Percentiles rank a stretch among this genome's conserved stretches.
Evolutionary conservation across 2,329 filamentous ascomycete species (phyloP).

Genomic region (Sphaerostilbella broomeana): DNA sequence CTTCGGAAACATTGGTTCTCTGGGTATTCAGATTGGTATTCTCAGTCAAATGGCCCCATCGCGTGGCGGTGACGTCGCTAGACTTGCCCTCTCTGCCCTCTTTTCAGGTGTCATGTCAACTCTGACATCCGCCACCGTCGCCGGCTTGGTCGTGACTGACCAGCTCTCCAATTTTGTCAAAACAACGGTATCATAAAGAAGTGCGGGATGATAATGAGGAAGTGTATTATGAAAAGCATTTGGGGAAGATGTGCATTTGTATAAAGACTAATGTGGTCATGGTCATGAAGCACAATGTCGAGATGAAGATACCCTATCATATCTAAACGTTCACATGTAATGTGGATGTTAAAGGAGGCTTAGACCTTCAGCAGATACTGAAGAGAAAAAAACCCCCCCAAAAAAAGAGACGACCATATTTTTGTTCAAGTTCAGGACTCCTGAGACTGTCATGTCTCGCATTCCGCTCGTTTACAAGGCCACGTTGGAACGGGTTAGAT

Average conservation of each 20-base stretch:
- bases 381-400: constrained; percentile 8
- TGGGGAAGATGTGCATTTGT: neutral
- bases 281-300: neutral
- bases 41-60: constrained; percentile 72
- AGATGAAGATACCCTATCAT: neutral
- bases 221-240: neutral
- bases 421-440: too few relatives aligned
- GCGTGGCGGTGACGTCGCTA: constrained; percentile 67
- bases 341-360: neutral
- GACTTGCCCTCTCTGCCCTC: constrained; percentile 69
- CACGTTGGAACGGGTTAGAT: too few relatives aligned
- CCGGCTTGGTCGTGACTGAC: constrained; percentile 64
- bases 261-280: constrained; percentile 1
- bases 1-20: constrained; percentile 79
- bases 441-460: too few relatives aligned
- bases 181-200: constrained; percentile 1
- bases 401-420: too few relatives aligned
- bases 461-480: too few relatives aligned
- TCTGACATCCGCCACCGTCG: constrained; percentile 69
- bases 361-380: neutral
- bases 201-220: neutral
- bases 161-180: constrained; percentile 22
- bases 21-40: constrained; percentile 86
- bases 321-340: too few relatives aligned
- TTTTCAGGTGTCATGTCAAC: constrained; percentile 73